These are phyloP conservation scores for Rhizophora mangle DNA, from an alignment of 345 rosid species.

Conservation along the genomic window DNA sequence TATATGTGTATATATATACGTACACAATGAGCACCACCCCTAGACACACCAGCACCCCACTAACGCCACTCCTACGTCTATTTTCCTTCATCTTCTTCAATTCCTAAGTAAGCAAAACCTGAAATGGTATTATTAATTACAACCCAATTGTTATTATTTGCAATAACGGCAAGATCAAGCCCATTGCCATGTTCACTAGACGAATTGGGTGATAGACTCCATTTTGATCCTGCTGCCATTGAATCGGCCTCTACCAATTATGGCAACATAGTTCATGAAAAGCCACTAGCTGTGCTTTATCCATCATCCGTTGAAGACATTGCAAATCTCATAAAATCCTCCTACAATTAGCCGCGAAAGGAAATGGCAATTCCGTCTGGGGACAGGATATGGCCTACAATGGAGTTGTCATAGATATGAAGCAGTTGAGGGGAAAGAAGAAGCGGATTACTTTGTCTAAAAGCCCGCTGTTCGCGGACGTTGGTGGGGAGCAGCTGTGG, in stretches of 20 bases:
- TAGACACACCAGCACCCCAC: no score
- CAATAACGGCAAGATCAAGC: neutral
- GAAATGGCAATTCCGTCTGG: slow-evolving; percentile 17
- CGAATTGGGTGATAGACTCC: slow-evolving; percentile 6
- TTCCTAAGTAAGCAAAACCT: neutral
- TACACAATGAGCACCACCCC: no score
- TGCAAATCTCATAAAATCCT: slow-evolving; percentile 1
- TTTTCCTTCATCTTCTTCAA: no score
- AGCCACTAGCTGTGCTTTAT: slow-evolving; percentile 23
- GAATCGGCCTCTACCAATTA: slow-evolving; percentile 17
- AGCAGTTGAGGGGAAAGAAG: neutral
- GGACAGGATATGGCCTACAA: slow-evolving; percentile 21
- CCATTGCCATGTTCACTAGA: neutral
- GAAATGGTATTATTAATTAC: neutral
- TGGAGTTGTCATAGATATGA: slow-evolving; percentile 26
- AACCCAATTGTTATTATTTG: neutral
- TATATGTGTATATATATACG: no score
- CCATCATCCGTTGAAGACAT: slow-evolving; percentile 19
- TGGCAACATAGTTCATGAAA: slow-evolving; percentile 24
- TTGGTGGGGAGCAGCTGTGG: slow-evolving; percentile 27
- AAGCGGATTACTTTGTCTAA: neutral
- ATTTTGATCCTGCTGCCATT: slow-evolving; percentile 1
- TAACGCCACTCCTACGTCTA: no score
- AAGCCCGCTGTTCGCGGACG: slow-evolving; percentile 11
- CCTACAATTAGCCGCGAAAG: slow-evolving; percentile 18